A percentile compares a stretch with the other conserved stretches of the same genome.
Conservation (phyloP, 208 protist genomes). For the Borovskyia barvae region DNA sequence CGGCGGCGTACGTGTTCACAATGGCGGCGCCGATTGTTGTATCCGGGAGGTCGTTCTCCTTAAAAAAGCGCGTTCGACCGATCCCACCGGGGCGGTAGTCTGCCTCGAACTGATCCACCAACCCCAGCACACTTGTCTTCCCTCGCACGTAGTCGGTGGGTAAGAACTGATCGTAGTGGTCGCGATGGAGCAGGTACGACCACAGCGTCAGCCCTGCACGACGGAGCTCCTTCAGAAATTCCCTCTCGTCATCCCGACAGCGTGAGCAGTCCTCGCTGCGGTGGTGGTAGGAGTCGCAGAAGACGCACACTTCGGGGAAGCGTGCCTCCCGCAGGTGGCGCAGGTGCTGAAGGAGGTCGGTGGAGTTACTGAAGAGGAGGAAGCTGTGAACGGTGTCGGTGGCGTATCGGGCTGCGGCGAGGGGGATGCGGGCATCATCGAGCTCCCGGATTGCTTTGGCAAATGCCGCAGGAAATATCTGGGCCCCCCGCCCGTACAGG, state of each 20-base stretch:
- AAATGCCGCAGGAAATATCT: slow-evolving; percentile 58
- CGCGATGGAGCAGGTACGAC: slow-evolving; percentile 58
- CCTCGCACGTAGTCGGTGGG: slow-evolving; percentile 60
- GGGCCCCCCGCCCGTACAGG: slow-evolving; percentile 27
- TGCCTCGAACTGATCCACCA: slow-evolving; percentile 58
- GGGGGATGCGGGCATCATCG: slow-evolving; percentile 61
- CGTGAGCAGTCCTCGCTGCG: slow-evolving; percentile 53
- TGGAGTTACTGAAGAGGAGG: slow-evolving; percentile 71
- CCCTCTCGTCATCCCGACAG: slow-evolving; percentile 49
- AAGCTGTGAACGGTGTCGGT: slow-evolving; percentile 82
- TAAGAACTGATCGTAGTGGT: slow-evolving; percentile 71
- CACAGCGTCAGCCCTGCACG: slow-evolving; percentile 62
- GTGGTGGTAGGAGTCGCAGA: slow-evolving; percentile 81
- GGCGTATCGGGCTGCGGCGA: slow-evolving; percentile 82
- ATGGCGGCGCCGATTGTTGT: slow-evolving; percentile 6
- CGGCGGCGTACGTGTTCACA: slow-evolving; percentile 25
- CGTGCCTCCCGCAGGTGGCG: slow-evolving; percentile 45
- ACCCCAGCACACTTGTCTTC: slow-evolving; percentile 44
- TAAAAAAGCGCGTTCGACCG: slow-evolving; percentile 59
- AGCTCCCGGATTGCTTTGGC: slow-evolving; percentile 64
- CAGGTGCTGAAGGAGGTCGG: slow-evolving; percentile 72
- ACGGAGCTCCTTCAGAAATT: slow-evolving; percentile 71
- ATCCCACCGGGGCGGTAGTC: slow-evolving; percentile 82
- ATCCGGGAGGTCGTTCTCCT: slow-evolving; percentile 59
- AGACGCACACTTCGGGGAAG: slow-evolving; percentile 86